Evolutionary conservation across 768 basidiomycete species (phyloP).

Genomic region (Trametopsis cervina): DNA sequence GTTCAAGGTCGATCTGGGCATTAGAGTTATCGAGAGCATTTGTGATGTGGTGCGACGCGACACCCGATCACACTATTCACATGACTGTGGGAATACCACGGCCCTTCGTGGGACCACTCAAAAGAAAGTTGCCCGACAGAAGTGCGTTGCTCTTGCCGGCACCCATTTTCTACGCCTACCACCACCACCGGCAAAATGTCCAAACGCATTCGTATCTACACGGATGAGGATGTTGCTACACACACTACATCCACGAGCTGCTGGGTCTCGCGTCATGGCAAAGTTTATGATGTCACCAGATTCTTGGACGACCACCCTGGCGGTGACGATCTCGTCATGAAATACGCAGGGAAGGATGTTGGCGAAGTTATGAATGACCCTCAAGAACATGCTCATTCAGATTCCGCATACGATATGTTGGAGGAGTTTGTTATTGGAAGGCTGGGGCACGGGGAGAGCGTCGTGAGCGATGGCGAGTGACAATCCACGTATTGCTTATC

Average conservation of each 20-base stretch:
- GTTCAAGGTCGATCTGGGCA: neutral
- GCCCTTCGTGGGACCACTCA: no score
- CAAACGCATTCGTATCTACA: slow-evolving; percentile 62
- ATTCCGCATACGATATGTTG: slow-evolving; percentile 87
- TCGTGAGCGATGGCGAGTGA: slow-evolving; percentile 65
- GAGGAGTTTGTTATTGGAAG: slow-evolving; percentile 83
- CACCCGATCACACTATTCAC: neutral
- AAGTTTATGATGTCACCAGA: slow-evolving; percentile 83
- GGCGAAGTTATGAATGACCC: slow-evolving; percentile 74
- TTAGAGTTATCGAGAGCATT: no score
- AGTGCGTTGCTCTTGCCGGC: slow-evolving; percentile 3
- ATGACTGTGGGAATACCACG: slow-evolving; percentile 1
- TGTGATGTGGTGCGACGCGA: neutral
- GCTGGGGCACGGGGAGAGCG: slow-evolving; percentile 65
- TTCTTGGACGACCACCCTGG: slow-evolving; percentile 91
- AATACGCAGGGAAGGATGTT: slow-evolving; percentile 81
- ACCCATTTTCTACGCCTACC: slow-evolving; percentile 9
- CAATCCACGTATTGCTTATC: slow-evolving; percentile 10
- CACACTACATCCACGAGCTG: slow-evolving; percentile 61
- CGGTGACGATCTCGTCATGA: slow-evolving; percentile 84
- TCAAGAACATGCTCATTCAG: slow-evolving; percentile 81
- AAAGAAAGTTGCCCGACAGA: no score
- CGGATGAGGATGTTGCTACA: slow-evolving; percentile 60
- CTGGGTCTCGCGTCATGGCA: slow-evolving; percentile 76
- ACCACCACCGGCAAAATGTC: slow-evolving; percentile 38